Conservation (phyloP, 2,329 filamentous ascomycete genomes). For the Massarina eburnea region DNA sequence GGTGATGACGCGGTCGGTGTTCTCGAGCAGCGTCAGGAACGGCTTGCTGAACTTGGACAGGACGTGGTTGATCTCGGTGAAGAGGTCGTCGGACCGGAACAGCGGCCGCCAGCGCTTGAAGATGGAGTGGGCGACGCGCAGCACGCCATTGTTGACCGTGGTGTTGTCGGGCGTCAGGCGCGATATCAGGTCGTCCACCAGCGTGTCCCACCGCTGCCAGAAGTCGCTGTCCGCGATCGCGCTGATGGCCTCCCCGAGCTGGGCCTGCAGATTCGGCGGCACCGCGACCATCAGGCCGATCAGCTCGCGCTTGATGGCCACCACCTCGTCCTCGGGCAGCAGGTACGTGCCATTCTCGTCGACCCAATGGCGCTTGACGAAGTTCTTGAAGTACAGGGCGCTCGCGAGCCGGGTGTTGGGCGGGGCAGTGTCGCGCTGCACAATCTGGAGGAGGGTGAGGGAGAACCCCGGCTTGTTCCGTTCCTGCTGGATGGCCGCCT, state of each 20-base stretch:
- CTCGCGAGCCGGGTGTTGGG: constrained; percentile 81
- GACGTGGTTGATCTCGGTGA: constrained; percentile 95
- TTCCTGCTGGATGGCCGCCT: constrained; percentile 75
- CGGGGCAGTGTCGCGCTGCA: constrained; percentile 72
- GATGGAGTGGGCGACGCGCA: constrained; percentile 97
- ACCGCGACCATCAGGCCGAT: constrained; percentile 96
- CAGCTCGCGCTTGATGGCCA: constrained; percentile 89
- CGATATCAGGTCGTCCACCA: constrained; percentile 88
- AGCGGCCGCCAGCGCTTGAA: constrained; percentile 95
- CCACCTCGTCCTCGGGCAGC: constrained; percentile 78
- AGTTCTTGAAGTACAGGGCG: constrained; percentile 97
- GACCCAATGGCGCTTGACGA: constrained; percentile 91
- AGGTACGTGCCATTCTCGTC: constrained; percentile 95
- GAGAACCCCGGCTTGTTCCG: constrained; percentile 87
- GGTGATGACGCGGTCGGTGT: constrained; percentile 69
- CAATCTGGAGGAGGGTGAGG: constrained; percentile 81
- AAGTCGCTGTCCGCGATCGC: constrained; percentile 98
- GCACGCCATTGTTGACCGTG: constrained; percentile 85
- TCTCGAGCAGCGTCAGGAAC: constrained; percentile 77
- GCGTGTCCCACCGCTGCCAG: constrained; percentile 93
- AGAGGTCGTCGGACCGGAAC: constrained; percentile 89
- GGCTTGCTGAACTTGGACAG: constrained; percentile 79
- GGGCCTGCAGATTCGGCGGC: constrained; percentile 82
- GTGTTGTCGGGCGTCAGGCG: constrained; percentile 80
- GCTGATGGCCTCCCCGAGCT: constrained; percentile 95